phyloP scores from a whole-genome alignment of 192 early-diverging fungal genomes.

The Rhizophagus sp. region DNA sequence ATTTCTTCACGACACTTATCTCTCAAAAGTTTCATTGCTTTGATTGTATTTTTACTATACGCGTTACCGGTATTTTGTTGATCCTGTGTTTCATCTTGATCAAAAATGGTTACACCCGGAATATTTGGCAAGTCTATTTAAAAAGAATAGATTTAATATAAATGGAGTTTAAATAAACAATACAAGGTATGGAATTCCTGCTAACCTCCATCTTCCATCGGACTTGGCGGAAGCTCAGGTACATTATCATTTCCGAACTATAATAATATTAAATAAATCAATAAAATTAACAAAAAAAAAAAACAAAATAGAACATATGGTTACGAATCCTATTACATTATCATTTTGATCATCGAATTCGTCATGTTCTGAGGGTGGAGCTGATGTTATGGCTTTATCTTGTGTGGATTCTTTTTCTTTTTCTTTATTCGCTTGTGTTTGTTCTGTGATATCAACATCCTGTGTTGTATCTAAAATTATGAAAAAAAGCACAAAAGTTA shows the following conservation, averaged over 20 bases:
- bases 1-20: slow-evolving; percentile 42
- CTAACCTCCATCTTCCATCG: neutral
- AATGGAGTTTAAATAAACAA: too few species aligned
- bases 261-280: neutral
- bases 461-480: neutral
- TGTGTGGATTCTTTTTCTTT: neutral
- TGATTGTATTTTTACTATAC: slow-evolving; percentile 61
- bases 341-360: neutral
- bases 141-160: neutral
- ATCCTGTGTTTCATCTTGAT: slow-evolving; percentile 23
- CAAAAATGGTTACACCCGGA: slow-evolving; percentile 20
- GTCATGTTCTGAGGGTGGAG: neutral
- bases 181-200: neutral
- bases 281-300: neutral
- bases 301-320: neutral
- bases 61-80: slow-evolving; percentile 25
- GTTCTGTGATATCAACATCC: neutral
- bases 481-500: neutral
- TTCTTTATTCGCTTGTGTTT: neutral
- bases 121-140: neutral
- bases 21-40: slow-evolving; percentile 63
- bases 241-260: neutral
- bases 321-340: neutral
- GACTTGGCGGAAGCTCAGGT: neutral
- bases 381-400: neutral